Evolutionary conservation across 2,329 filamentous ascomycete genomes (phyloP).

Genomic region (Neurospora sp.): DNA sequence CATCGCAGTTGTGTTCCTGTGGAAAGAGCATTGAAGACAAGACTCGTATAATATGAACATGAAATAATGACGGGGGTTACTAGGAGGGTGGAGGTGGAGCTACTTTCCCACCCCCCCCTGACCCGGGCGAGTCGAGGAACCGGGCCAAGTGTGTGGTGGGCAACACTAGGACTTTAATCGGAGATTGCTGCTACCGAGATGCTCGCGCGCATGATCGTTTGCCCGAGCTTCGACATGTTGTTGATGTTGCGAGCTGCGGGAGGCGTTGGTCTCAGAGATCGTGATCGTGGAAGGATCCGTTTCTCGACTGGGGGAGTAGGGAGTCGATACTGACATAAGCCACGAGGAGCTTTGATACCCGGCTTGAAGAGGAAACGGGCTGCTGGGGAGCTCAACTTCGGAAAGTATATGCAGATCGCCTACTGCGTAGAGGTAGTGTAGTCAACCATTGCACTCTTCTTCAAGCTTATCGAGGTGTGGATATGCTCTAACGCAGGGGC

Average conservation of each 20-base stretch:
- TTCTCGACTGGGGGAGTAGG: constrained; percentile 34
- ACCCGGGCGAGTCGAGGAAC: background rate
- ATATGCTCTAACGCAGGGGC: background rate
- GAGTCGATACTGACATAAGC: constrained; percentile 12
- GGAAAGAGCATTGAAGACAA: too few relatives aligned
- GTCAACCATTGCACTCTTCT: background rate
- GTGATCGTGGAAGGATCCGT: constrained; percentile 66
- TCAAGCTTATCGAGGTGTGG: background rate
- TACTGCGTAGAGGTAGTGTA: background rate
- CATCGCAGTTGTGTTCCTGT: too few relatives aligned
- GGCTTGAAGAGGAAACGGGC: constrained; percentile 46
- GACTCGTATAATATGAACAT: too few relatives aligned
- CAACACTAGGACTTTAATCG: background rate
- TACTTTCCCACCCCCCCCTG: background rate
- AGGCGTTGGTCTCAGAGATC: constrained; percentile 54
- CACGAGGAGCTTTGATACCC: constrained; percentile 25
- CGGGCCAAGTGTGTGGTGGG: background rate
- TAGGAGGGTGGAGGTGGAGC: background rate
- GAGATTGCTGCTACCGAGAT: constrained; percentile 28
- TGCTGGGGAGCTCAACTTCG: background rate
- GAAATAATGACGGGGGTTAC: background rate
- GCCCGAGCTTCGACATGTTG: too few relatives aligned
- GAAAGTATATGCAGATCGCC: background rate
- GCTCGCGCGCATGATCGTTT: background rate
- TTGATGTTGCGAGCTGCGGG: constrained; percentile 25